Evolutionary conservation across 2,329 filamentous ascomycete species (phyloP), one percentile per base, ranked within the genome.

Genomic region (Paecilomyces sp.): DNA sequence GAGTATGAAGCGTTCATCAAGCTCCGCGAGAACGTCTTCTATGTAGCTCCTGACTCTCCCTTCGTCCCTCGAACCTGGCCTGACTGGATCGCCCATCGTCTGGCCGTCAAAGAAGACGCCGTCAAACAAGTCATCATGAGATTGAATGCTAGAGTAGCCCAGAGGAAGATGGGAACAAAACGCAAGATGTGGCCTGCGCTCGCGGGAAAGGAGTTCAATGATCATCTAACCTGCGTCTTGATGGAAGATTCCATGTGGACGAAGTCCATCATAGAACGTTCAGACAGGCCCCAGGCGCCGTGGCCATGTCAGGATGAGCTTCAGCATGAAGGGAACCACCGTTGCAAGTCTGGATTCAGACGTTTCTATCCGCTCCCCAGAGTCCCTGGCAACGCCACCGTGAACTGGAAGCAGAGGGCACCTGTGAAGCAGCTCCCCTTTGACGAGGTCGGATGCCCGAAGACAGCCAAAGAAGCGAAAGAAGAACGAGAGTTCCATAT

Each of bases 301-400:
- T 74, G 72, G 72, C 72, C 72, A 7, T 63, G 62, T 15, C 60
- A 58, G 36, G 68, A 69, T 33, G 72, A 74, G 58, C 66, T 70
- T 58, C 69, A 68, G 58, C 67, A 71, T 41, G 72, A 74, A 58
- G 70, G 70, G 8, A 66, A 71, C 22, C 65, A 70, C 57, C 60
- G 71, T 25, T 64, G 61, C 51, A 68, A 65, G 24, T 72, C 70
- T 30, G 64, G 67, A 13, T 71, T 68, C 57, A 64, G 64, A 25
- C 65, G 71, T 12, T 73, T 72, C 56, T 66, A 59, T 15, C 70
- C 69, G 18, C 58, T 73, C 15, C 72, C 72, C n/a, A 64, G 72
- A 34, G 65, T 67, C 1, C 66, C 66, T 5, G 66, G 67, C n/a
- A 72, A 74, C 55, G 60, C 61, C 13, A 73, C 69, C 3, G 70